phyloP scores from a whole-genome alignment of 768 basidiomycete species.

The Rhizopogon vulgaris region DNA sequence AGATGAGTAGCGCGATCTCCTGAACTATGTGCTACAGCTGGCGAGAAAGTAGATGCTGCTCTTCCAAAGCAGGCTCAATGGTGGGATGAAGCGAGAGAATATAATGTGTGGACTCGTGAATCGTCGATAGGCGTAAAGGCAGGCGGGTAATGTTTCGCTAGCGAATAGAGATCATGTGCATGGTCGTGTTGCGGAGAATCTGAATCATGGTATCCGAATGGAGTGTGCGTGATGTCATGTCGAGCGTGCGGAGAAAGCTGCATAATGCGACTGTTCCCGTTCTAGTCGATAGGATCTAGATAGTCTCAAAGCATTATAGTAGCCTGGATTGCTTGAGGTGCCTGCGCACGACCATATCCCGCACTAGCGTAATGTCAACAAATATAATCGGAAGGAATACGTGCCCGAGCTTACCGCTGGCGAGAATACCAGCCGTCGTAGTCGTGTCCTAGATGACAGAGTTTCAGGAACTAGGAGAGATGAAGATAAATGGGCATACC shows the following conservation, averaged over 20 bases:
- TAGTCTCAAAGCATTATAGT: constrained; percentile 31
- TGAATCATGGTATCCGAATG: not conserved
- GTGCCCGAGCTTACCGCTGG: constrained; percentile 48
- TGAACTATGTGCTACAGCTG: constrained; percentile 6
- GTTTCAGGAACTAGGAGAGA: not conserved
- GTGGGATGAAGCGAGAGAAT: not conserved
- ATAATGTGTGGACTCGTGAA: not conserved
- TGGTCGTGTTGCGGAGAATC: not conserved
- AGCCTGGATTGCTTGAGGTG: constrained; percentile 71
- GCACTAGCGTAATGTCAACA: constrained; percentile 37
- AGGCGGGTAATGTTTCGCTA: not conserved
- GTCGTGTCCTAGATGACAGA: constrained; percentile 46
- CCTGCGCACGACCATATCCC: constrained; percentile 78
- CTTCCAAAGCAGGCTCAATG: not conserved
- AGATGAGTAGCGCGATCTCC: not conserved
- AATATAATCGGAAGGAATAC: not conserved
- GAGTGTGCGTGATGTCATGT: not conserved
- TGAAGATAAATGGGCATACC: constrained; percentile 26
- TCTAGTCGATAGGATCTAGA: not conserved
- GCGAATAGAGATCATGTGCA: not conserved
- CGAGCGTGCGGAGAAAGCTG: not conserved
- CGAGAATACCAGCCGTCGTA: constrained; percentile 71
- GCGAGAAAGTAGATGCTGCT: constrained; percentile 2
- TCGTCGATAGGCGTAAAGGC: not conserved
- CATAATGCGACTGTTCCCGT: not conserved